A percentile compares a stretch with the other conserved stretches of the same genome.
These are phyloP conservation scores for Cercophora samala DNA, from an alignment of 495 filamentous ascomycete species.

Conservation along the genomic window DNA sequence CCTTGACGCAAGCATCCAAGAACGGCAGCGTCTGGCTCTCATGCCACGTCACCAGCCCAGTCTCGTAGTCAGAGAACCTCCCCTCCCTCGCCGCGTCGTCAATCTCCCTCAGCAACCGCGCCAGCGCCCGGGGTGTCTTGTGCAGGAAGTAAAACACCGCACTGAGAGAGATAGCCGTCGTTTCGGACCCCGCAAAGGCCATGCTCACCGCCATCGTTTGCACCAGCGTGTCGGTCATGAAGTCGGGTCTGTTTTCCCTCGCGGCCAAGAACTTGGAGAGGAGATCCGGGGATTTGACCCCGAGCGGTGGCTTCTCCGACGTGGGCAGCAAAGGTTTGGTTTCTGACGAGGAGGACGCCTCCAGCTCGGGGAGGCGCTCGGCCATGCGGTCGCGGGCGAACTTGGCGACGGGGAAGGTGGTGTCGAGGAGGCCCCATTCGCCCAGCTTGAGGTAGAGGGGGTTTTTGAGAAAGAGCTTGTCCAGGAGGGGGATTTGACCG, in stretches of 20 bases:
- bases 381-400: conserved; percentile 58
- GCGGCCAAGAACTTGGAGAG: conserved; percentile 59
- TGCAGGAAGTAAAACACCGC: conserved; percentile 65
- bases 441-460: conserved; percentile 52
- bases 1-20: conserved; percentile 66
- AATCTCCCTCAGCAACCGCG: conserved; percentile 49
- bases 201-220: conserved; percentile 63
- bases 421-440: conserved; percentile 49
- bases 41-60: conserved; percentile 56
- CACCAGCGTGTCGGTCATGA: conserved; percentile 63
- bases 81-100: conserved; percentile 50
- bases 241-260: conserved; percentile 56
- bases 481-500: conserved; percentile 63
- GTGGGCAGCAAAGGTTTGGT: conserved; percentile 36
- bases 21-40: conserved; percentile 59
- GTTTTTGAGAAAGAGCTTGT: conserved; percentile 59
- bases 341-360: conserved; percentile 16
- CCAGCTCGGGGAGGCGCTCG: conserved; percentile 47
- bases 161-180: conserved; percentile 60
- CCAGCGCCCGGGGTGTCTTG: conserved; percentile 48
- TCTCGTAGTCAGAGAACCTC: conserved; percentile 48
- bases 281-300: conserved; percentile 54
- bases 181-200: conserved; percentile 62
- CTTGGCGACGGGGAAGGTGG: conserved; percentile 58
- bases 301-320: conserved; percentile 36